Evolutionary conservation across 2,329 filamentous ascomycete genomes (phyloP), one percentile per base, ranked within the genome.

Genomic region (Penicillium sp.): DNA sequence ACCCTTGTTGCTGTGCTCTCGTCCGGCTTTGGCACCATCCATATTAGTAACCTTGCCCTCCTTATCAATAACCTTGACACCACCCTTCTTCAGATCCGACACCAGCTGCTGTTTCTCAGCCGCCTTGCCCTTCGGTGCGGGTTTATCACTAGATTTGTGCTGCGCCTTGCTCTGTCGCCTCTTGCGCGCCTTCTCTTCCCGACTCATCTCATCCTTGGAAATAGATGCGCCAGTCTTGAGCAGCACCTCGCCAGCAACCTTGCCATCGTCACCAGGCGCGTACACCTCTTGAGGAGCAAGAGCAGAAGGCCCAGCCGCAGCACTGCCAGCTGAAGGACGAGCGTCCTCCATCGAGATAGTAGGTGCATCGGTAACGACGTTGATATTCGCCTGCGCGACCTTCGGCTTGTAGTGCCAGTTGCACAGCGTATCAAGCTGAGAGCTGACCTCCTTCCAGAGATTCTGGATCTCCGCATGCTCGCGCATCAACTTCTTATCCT

Each of bases 381-480:
- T 92, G 59, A 99, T 84, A 42, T 85, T 85, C n/a, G 91, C 86
- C 48, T 88, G 88, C 2, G 88, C 83, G 10, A 90, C 87, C 77
- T 92, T 95, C 50, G 94, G 94, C 74, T 91, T 92, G 83, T 96
- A 97, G 77, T 97, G 90, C 87, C 91, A 96, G 71, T 90, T 96
- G 74, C 87, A 92, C 59, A 99, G 85, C 23, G 90, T 86, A 74
- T 99, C 94, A 51, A 99, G 86, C 59, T 91, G 90, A 42, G 83
- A 84, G 67, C 84, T 87, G 49, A 97, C 82, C 31, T 90, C 88
- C 63, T 86, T 89, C 92, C 94, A 99, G 66, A 97, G 79, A 26
- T 80, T 81, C 66, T 88, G 86, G 50, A 97, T 89, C 70, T 96
- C 92, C 54, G 84, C 83, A 74, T 97, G 91, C 67, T 95, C 90